Percentiles rank a stretch among this genome's conserved stretches.
These are phyloP conservation scores for Penicillium longicatenatum DNA, from an alignment of 495 filamentous ascomycete genomes.

Conservation along the genomic window DNA sequence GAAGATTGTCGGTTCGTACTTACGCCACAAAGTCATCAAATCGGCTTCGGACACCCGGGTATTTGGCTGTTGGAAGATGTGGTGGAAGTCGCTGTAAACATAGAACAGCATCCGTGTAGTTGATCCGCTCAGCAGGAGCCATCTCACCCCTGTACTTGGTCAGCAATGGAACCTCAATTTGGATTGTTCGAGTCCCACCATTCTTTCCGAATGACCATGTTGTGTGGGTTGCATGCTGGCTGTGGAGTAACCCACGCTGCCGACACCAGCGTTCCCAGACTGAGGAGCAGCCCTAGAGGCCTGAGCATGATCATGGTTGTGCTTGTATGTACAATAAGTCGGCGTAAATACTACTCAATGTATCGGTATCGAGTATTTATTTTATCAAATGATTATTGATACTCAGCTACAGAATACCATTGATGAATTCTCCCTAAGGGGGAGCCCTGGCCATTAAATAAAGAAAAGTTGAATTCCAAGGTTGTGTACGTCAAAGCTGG, in stretches of 20 bases:
- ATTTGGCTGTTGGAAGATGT: conserved; percentile 37
- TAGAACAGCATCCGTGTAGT: conserved; percentile 21
- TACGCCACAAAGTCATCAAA: conserved; percentile 58
- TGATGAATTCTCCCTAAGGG: neutral
- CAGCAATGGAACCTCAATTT: neutral
- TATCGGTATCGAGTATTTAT: neutral
- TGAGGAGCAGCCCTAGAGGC: neutral
- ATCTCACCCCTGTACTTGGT: neutral
- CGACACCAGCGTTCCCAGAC: neutral
- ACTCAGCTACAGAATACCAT: too few relatives aligned
- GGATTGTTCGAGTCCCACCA: neutral
- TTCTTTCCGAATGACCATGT: neutral
- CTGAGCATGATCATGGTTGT: neutral
- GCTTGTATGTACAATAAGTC: neutral
- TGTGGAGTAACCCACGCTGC: neutral
- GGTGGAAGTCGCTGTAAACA: conserved; percentile 51
- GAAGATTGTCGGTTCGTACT: conserved; percentile 3
- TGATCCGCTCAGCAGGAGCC: neutral
- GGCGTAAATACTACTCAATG: neutral
- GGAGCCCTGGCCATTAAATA: neutral
- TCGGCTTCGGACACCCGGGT: conserved; percentile 51
- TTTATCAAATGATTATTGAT: too few relatives aligned
- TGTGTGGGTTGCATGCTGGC: neutral
- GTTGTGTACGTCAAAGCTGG: neutral
- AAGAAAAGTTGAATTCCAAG: neutral